These are phyloP conservation scores for Fragilariopsis cylindrus DNA, from an alignment of 108 stramenopile species.

Conservation along the genomic window DNA sequence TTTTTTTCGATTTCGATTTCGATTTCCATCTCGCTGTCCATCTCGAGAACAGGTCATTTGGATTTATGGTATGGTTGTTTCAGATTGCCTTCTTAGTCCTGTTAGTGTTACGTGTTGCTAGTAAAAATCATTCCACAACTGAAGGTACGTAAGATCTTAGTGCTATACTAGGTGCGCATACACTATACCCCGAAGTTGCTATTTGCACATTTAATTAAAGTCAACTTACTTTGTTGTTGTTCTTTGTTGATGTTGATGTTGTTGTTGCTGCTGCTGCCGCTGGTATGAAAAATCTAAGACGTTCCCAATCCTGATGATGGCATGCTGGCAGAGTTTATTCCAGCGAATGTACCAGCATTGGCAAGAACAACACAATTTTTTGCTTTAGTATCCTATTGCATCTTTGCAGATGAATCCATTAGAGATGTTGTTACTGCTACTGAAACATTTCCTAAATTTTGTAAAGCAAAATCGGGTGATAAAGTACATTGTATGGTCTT, in stretches of 20 bases:
- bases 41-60: not conserved
- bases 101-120: conserved; percentile 1
- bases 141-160: not conserved
- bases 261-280: too few species aligned
- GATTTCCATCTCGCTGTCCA: too few species aligned
- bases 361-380: conserved; percentile 1
- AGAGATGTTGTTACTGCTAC: not conserved
- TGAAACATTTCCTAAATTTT: not conserved
- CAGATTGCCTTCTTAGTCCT: conserved; percentile 1
- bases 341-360: not conserved
- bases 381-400: not conserved
- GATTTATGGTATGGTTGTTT: conserved; percentile 4
- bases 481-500: conserved; percentile 1
- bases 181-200: too few species aligned
- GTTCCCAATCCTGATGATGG: not conserved
- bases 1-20: too few species aligned
- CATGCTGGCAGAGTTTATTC: not conserved
- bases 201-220: too few species aligned
- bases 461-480: not conserved
- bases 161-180: too few species aligned
- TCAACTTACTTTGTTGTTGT: too few species aligned
- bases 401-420: not conserved
- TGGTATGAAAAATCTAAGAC: too few species aligned
- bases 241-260: too few species aligned
- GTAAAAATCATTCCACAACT: not conserved